These are phyloP conservation scores for Solanum phureja DNA, from an alignment of 257 asterid genomes.

Conservation along the genomic window DNA sequence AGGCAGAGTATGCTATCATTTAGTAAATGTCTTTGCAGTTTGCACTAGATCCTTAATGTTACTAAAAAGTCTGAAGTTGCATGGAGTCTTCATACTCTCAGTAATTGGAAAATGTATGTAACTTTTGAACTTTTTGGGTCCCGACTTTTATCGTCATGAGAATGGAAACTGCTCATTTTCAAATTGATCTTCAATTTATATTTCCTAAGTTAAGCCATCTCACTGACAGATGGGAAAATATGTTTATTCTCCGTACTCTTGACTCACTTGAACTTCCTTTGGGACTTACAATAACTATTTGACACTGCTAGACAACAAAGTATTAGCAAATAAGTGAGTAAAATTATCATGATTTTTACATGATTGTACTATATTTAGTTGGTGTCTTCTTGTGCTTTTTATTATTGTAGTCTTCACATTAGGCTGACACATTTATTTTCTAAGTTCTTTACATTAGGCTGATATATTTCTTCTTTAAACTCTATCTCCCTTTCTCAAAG, in stretches of 20 bases:
- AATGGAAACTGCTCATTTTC: background rate
- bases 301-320: background rate
- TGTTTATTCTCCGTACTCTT: background rate
- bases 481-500: no score
- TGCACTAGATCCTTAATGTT: background rate
- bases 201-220: background rate
- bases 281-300: background rate
- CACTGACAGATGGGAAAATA: background rate
- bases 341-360: background rate
- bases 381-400: background rate
- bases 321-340: background rate
- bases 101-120: background rate
- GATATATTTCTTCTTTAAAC: no score
- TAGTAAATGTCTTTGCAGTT: background rate
- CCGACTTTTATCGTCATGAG: background rate
- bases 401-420: background rate
- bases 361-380: background rate
- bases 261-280: background rate
- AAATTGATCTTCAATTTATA: background rate
- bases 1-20: background rate
- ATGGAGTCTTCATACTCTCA: background rate
- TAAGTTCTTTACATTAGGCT: no score
- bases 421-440: no score
- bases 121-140: background rate
- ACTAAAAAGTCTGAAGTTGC: background rate